These are phyloP conservation scores for Juglanconis oblonga DNA, from an alignment of 2,329 filamentous ascomycete species.

Conservation along the genomic window DNA sequence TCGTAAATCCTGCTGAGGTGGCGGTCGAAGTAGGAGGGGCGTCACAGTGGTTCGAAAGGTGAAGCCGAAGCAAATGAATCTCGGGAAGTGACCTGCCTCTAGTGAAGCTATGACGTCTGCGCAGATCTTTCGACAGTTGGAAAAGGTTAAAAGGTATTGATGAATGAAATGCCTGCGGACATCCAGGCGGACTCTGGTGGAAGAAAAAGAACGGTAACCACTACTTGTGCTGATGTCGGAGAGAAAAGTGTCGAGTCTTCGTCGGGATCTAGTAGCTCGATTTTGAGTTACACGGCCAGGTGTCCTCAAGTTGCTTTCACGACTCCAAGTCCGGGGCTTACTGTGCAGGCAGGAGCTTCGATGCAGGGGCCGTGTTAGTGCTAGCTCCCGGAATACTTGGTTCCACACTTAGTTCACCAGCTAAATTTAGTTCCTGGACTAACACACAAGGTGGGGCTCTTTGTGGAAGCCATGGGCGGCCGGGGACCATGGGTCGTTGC, in stretches of 20 bases:
- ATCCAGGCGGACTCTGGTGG: neutral
- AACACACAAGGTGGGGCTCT: neutral
- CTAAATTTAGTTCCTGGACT: neutral
- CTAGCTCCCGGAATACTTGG: neutral
- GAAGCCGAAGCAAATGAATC: neutral
- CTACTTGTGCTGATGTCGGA: neutral
- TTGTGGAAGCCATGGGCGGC: neutral
- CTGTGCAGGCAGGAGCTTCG: neutral
- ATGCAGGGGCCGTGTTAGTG: neutral
- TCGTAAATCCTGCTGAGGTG: constrained; percentile 8
- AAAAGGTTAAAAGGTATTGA: neutral
- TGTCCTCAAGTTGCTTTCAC: constrained; percentile 3
- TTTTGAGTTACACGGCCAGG: constrained; percentile 3
- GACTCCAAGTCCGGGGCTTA: neutral
- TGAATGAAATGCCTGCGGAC: neutral
- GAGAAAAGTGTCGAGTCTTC: neutral
- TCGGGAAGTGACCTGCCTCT: neutral
- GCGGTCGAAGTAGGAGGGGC: neutral
- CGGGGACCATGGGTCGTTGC: neutral
- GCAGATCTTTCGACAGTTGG: neutral
- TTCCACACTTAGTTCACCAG: neutral
- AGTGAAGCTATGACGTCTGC: neutral
- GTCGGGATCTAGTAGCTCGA: neutral
- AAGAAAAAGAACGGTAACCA: neutral
- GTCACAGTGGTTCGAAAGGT: constrained; percentile 3